These are phyloP conservation scores for Osmozyma mogii DNA, from an alignment of 805 yeast genomes.

Conservation along the genomic window DNA sequence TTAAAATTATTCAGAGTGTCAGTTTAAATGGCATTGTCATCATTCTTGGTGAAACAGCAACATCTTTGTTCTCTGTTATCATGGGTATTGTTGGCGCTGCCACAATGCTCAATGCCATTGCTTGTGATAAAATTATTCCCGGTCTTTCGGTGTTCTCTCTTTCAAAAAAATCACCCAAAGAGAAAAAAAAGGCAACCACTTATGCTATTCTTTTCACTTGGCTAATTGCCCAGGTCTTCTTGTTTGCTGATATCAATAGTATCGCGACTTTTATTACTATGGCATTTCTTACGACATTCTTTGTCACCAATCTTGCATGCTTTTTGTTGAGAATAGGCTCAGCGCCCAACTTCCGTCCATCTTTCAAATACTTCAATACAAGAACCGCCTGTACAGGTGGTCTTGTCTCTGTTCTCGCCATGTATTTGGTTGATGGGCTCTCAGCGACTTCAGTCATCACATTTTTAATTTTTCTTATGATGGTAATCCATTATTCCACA, in stretches of 20 bases:
- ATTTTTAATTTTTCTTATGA: constrained; percentile 56
- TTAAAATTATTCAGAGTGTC: constrained; percentile 79
- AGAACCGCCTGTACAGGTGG: constrained; percentile 78
- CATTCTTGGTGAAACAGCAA: constrained; percentile 83
- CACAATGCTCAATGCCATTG: constrained; percentile 80
- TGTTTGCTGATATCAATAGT: constrained; percentile 85
- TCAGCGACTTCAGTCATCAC: constrained; percentile 75
- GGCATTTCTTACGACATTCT: constrained; percentile 95
- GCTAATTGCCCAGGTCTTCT: constrained; percentile 72
- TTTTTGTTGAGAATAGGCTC: constrained; percentile 78
- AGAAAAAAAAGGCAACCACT: constrained; percentile 47
- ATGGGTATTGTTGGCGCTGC: constrained; percentile 98
- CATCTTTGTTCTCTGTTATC: constrained; percentile 85
- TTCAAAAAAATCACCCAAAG: constrained; percentile 31
- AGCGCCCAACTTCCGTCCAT: constrained; percentile 98
- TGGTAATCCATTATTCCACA: constrained; percentile 78
- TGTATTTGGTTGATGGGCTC: constrained; percentile 90
- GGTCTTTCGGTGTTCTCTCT: constrained; percentile 50
- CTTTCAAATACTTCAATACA: constrained; percentile 79
- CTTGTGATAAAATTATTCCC: constrained; percentile 84
- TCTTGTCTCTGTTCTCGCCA: constrained; percentile 61
- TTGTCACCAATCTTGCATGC: constrained; percentile 91
- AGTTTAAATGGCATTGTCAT: constrained; percentile 62
- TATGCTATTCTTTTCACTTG: constrained; percentile 70
- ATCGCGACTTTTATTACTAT: constrained; percentile 93